Evolutionary conservation across 768 basidiomycete species (phyloP), one percentile per base, ranked within the genome.

Genomic region (Mycena epipterygia): DNA sequence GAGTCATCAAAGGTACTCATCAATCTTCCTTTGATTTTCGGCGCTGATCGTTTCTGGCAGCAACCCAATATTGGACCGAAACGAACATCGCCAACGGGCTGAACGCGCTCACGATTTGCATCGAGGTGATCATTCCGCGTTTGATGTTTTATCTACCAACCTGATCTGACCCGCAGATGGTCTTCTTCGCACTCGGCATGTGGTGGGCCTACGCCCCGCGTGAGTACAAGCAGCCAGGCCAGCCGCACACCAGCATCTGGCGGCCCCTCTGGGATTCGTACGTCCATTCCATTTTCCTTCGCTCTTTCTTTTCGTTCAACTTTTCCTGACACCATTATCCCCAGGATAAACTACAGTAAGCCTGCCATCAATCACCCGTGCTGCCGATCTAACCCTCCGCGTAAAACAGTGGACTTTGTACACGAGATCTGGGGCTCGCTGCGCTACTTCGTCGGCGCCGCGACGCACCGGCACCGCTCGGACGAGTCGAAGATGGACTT

Each of bases 31-130:
- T 30, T 37, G 17, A 29, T 13, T 4, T 13, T 17, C 71, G 25
- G 30, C 16, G 35, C 49, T 48, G 14, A 51, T 27, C 0, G 37
- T 12, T 25, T n/a, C 8, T 51, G 33, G n/a, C 75, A 89, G 94
- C 82, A n/a, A 95, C 94, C 0, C 48, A 86, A 62, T 95, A 90
- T 76, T 96, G 96, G 95, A 93, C 95, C 2, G 81, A 85, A 46
- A 91, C 92, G 2, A 97, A 97, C 76, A 89, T 97, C 63, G 89
- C 95, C 1, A 88, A 97, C 67, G 96, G 96, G 1, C 80, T 97
- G 35, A 93, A 90, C 69, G 95, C 96, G 0, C 84, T 98, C 11
- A 82, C 92, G 14, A 95, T 90, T 30, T 94, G 93, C 72, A 88
- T 97, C 56, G 96, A 97, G 88, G 94, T 94, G 74, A 53, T 19